These are phyloP conservation scores for Chrysanthemum seticuspe DNA, from an alignment of 129 eudicot genomes.

Conservation along the genomic window DNA sequence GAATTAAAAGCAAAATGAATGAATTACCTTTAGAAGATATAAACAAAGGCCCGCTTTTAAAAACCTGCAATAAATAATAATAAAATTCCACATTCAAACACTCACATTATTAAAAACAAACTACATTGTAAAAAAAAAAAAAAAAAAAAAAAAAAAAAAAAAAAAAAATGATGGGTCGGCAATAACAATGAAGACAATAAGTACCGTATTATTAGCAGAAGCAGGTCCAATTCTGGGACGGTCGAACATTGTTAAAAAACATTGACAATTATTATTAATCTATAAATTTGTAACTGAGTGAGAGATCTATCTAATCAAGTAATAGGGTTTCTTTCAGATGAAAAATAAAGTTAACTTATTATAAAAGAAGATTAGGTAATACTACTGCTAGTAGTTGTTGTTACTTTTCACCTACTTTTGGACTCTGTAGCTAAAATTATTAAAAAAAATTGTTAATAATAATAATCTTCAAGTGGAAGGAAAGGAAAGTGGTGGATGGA, in stretches of 20 bases:
- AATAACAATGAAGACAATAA: not conserved
- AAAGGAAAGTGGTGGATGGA: too few species aligned
- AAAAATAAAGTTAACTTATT: slow-evolving; percentile 4
- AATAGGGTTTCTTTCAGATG: slow-evolving; percentile 28
- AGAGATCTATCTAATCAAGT: slow-evolving; percentile 6
- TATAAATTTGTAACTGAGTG: not conserved
- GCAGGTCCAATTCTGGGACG: slow-evolving; percentile 60
- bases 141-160: not conserved
- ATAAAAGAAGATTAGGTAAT: slow-evolving; percentile 26
- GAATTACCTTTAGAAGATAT: slow-evolving; percentile 86
- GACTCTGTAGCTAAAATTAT: slow-evolving; percentile 22
- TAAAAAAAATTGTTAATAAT: not conserved
- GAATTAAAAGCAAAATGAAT: slow-evolving; percentile 1
- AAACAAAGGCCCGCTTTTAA: slow-evolving; percentile 92
- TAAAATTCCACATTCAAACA: not conserved
- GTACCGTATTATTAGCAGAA: slow-evolving; percentile 61
- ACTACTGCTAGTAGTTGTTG: not conserved
- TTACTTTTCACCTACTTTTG: slow-evolving; percentile 54
- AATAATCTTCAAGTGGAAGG: too few species aligned
- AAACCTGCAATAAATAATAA: slow-evolving; percentile 47
- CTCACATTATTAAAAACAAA: not conserved
- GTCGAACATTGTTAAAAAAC: slow-evolving; percentile 57
- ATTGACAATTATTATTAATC: slow-evolving; percentile 1
- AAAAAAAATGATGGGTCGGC: slow-evolving; percentile 1
- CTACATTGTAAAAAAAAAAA: not conserved